Base-by-base conservation (phyloP, 495 filamentous ascomycete genomes). In the Glonium stellatum region DNA sequence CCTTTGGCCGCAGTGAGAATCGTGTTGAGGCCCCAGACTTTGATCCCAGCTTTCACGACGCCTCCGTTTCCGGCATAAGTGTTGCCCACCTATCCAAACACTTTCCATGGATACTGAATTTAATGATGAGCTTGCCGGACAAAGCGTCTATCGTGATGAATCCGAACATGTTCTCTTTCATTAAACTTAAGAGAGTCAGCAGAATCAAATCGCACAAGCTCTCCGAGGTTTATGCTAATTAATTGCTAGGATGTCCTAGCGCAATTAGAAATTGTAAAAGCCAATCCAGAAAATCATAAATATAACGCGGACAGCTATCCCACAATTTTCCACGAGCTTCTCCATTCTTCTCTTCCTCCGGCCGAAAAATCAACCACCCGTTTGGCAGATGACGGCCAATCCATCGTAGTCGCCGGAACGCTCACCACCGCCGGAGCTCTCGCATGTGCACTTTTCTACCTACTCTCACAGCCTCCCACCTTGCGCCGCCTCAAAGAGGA, bases 391-490 rank as follows among this genome's bases (percentile, higher is more conserved):
- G 67, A 69, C 44, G 67, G 39, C n/a, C 35, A 23, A 4, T 9
- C 48, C 1, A 11, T 66, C 0, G 49, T 63, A 11, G 60, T 60
- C 19, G 67, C 63, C 9, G 67, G 60, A 10, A 53, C 48, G 4
- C 23, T 59, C 1, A 66, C 67, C 0, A 57, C 54, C 0, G 64
- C 60, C 22, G 27, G 41, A 2, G 15, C 67, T 1, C 39, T 76
- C 37, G 65, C 66, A 0, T 54, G 67, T 1, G 53, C 58, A 2
- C 60, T 58, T 13, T 77, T 69, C 53, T 58, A 75, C 59, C 31
- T 76, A 0, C 57, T 66, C 0, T 48, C 21, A 6, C 61, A 75
- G 57, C 61, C 61, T n/a, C 11, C 36, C 0, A 54, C 66, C 0
- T 22, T 60, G 19, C 10, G 51, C n/a, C 18, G 31, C 2, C 57